Base-by-base conservation (phyloP, 495 filamentous ascomycete species). In the Trichocladium uniseriatum region DNA sequence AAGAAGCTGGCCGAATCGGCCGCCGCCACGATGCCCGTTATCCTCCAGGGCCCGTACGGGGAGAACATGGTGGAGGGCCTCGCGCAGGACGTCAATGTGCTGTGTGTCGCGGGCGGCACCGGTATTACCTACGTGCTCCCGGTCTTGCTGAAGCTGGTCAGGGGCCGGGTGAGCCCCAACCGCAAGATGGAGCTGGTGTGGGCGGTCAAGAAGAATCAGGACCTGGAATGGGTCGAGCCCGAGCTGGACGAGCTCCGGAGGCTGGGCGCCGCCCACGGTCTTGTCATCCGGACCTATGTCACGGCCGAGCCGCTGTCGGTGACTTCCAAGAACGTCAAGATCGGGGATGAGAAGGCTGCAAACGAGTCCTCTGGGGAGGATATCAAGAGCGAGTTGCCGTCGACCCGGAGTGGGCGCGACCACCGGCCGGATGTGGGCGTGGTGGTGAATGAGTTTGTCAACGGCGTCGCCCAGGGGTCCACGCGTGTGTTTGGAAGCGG, bases 41-140 rank as follows among this genome's bases (percentile, higher is more conserved):
- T 84, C 16, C 57, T 83, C 6, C 72, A 73, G 11, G 80, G 81
- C 0, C 69, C 78, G 0, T 86, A 86, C 43, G 80, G 80, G 6
- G 70, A 72, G 27, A 60, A 69, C 1, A 70, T 76, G 35, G 57
- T 68, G 32, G 64, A 69, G 14, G 44, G 65, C 18, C 22, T 70
- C 18, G 66, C 61, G 2, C 58, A 63, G 14, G 66, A 69, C 20
- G 63, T 67, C 20, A 84, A 84, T 45, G 61, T 84, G 16, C 66
- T 84, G 8, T 79, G 74, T 48, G 62, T 84, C 1, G 79, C 81
- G 5, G 80, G 82, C 27, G 80, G 83, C 8, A 84, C 81, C 0
- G 81, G 81, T 5, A 75, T 83, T 31, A 75, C 80, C 0, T 84
- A 79, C 53, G 72, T 80, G 2, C 68, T 84, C 0, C 80, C 81